Percentiles rank a stretch among this genome's conserved stretches.
Evolutionary conservation across 2,329 filamentous ascomycete genomes (phyloP).

Genomic region (Penicillium digitatum): DNA sequence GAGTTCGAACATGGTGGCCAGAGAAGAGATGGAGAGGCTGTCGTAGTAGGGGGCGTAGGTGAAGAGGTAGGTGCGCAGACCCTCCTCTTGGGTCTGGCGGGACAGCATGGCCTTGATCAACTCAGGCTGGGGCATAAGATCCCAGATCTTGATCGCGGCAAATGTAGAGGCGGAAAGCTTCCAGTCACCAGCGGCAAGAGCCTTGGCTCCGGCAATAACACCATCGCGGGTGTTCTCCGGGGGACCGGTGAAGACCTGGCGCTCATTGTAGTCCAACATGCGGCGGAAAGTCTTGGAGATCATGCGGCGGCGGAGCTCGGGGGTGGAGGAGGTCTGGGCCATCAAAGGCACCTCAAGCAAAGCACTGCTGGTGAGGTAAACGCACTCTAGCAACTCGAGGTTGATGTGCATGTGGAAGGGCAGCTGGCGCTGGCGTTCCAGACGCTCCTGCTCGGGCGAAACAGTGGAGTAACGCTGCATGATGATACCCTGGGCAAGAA

Average conservation of each 20-base stretch:
- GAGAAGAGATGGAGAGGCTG: slow-evolving; percentile 79
- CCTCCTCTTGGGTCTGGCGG: slow-evolving; percentile 97
- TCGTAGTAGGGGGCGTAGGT: slow-evolving; percentile 99
- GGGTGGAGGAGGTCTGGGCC: slow-evolving; percentile 92
- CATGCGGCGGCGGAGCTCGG: slow-evolving; percentile 93
- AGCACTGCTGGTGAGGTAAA: slow-evolving; percentile 99
- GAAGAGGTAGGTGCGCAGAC: slow-evolving; percentile 96
- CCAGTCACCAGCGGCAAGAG: slow-evolving; percentile 94
- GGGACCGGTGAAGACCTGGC: slow-evolving; percentile 97
- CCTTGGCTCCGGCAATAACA: slow-evolving; percentile 98
- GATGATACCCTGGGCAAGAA: slow-evolving; percentile 95
- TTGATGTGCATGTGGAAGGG: slow-evolving; percentile 99
- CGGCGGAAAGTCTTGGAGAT: slow-evolving; percentile 99
- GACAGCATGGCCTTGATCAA: slow-evolving; percentile 97
- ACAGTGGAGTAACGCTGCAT: slow-evolving; percentile 96
- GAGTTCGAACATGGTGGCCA: slow-evolving; percentile 96
- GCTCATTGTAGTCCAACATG: slow-evolving; percentile 98
- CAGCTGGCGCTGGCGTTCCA: slow-evolving; percentile 94
- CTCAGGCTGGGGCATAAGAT: slow-evolving; percentile 86
- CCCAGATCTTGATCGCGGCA: slow-evolving; percentile 99
- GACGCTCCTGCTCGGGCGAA: slow-evolving; percentile 92
- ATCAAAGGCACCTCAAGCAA: slow-evolving; percentile 95
- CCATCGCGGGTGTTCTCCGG: slow-evolving; percentile 99
- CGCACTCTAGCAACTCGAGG: slow-evolving; percentile 93
- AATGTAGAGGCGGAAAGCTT: slow-evolving; percentile 93